Evolutionary conservation across 495 filamentous ascomycete species (phyloP).

Genomic region (Cercophora scortea): DNA sequence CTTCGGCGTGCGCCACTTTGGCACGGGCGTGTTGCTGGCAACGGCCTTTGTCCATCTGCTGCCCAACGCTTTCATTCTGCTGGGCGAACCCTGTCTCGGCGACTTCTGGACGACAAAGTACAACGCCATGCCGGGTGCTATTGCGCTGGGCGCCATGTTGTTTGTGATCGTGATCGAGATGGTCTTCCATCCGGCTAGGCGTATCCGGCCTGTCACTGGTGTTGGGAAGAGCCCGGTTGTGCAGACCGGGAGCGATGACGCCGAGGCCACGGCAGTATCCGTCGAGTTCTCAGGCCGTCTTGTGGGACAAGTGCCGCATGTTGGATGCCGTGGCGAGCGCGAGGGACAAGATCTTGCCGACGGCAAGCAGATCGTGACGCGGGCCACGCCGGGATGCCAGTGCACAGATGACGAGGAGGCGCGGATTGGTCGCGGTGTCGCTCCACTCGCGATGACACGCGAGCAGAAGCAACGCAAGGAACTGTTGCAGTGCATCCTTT

Average conservation of each 20-base stretch:
- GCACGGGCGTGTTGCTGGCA: constrained; percentile 76
- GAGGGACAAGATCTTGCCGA: background rate
- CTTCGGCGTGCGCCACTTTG: constrained; percentile 73
- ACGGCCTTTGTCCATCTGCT: constrained; percentile 84
- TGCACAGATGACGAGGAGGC: background rate
- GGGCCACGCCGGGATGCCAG: background rate
- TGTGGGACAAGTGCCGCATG: background rate
- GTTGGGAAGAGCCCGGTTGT: background rate
- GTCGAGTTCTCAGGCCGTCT: background rate
- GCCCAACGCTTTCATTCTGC: constrained; percentile 71
- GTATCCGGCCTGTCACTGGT: background rate
- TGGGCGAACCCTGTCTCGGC: constrained; percentile 73
- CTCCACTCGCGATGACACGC: constrained; percentile 14
- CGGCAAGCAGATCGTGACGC: background rate
- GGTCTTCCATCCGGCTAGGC: constrained; percentile 52
- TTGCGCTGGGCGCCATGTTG: constrained; percentile 69
- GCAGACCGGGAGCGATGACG: no score
- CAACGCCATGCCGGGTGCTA: constrained; percentile 67
- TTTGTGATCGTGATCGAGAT: constrained; percentile 66
- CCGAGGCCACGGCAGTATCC: constrained; percentile 7
- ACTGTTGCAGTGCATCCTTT: constrained; percentile 68
- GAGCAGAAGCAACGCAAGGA: constrained; percentile 47
- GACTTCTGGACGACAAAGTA: constrained; percentile 66
- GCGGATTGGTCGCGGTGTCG: background rate
- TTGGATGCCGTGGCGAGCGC: background rate